These are phyloP conservation scores for Tricholoma sp. DNA, from an alignment of 768 basidiomycete genomes.

Conservation along the genomic window DNA sequence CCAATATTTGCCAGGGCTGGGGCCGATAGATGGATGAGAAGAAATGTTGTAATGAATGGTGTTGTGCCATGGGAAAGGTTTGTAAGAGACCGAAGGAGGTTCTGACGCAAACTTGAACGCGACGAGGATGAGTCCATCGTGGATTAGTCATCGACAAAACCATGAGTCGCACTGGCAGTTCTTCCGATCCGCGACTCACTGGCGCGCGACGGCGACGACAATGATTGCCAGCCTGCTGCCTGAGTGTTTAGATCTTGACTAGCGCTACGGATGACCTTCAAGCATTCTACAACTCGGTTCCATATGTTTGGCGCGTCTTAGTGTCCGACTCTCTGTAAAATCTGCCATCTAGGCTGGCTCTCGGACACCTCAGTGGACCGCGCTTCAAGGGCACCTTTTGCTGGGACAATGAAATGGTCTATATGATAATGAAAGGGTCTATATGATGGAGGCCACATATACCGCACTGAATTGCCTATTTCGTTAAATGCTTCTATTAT, in stretches of 20 bases:
- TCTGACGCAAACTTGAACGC: conserved; percentile 10
- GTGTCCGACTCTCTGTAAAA: background rate
- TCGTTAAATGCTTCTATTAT: background rate
- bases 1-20: conserved; percentile 70
- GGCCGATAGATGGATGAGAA: conserved; percentile 75
- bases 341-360: background rate
- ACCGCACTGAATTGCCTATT: background rate
- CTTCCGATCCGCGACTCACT: too few relatives aligned
- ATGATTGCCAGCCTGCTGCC: too few relatives aligned
- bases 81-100: conserved; percentile 36
- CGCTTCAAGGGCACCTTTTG: too few relatives aligned
- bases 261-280: too few relatives aligned
- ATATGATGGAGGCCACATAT: background rate
- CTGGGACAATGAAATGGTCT: background rate
- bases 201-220: too few relatives aligned
- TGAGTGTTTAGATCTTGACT: too few relatives aligned
- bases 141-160: too few relatives aligned
- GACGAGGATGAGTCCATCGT: too few relatives aligned
- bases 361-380: too few relatives aligned
- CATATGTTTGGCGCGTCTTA: background rate
- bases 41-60: conserved; percentile 73
- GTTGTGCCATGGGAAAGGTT: conserved; percentile 62
- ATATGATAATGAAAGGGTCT: background rate
- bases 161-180: too few relatives aligned
- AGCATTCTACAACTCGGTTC: too few relatives aligned